These are phyloP conservation scores for Plasmopara viticola DNA, from an alignment of 352 stramenopile genomes.

Conservation along the genomic window DNA sequence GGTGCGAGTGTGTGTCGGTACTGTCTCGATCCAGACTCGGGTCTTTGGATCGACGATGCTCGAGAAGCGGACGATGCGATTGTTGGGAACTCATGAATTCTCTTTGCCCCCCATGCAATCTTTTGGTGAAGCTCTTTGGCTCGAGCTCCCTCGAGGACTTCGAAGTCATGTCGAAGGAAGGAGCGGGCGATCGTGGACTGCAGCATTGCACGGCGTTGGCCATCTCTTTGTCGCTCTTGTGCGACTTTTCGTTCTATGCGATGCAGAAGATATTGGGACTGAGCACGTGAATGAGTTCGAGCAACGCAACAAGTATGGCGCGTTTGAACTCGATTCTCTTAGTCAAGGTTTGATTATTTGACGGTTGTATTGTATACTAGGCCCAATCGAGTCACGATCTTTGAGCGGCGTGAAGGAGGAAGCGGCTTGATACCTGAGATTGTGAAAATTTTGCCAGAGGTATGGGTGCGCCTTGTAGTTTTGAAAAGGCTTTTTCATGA, in stretches of 20 bases:
- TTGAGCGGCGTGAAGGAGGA: conserved; percentile 82
- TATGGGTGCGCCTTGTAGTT: conserved; percentile 12
- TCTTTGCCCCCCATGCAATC: conserved; percentile 93
- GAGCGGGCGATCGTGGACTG: conserved; percentile 33
- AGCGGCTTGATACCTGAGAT: conserved; percentile 83
- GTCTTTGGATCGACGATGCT: conserved; percentile 84
- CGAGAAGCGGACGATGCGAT: conserved; percentile 69
- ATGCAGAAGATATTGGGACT: conserved; percentile 72
- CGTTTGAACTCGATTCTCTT: background rate
- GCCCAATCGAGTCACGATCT: conserved; percentile 83
- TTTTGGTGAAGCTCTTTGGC: conserved; percentile 92
- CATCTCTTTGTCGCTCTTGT: conserved; percentile 90
- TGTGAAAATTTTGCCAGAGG: conserved; percentile 46
- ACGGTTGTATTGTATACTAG: conserved; percentile 15
- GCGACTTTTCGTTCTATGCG: conserved; percentile 91
- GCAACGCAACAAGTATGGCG: conserved; percentile 38
- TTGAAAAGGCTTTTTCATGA: background rate
- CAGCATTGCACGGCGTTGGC: conserved; percentile 73
- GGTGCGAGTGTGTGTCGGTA: conserved; percentile 47
- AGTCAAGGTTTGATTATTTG: conserved; percentile 1
- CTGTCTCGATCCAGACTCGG: conserved; percentile 67
- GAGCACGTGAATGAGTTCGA: conserved; percentile 82
- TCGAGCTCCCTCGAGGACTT: conserved; percentile 82
- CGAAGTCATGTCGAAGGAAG: conserved; percentile 32
- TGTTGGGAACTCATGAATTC: conserved; percentile 88